A percentile compares a stretch with the other conserved stretches of the same genome.
These are phyloP conservation scores for Fistulifera solaris DNA, from an alignment of 108 stramenopile species.

Conservation along the genomic window DNA sequence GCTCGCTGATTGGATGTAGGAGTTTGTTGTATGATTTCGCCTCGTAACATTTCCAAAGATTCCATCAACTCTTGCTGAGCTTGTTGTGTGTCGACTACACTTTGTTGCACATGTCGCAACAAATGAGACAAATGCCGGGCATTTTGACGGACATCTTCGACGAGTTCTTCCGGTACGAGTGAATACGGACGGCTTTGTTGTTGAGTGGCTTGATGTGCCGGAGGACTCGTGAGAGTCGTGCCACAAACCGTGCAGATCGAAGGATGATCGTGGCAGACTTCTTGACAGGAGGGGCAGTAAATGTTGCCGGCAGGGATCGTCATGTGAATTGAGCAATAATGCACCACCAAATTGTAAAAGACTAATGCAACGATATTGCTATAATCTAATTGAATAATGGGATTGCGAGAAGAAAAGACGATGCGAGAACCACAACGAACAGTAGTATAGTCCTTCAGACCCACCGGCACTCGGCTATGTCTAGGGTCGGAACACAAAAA, in stretches of 20 bases:
- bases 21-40: slow-evolving; percentile 5
- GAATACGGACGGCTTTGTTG: neutral
- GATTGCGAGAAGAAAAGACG: too few species aligned
- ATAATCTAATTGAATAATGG: too few species aligned
- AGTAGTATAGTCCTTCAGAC: too few species aligned
- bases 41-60: slow-evolving; percentile 12
- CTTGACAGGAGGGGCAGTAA: slow-evolving; percentile 42
- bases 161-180: neutral
- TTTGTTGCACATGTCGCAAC: neutral
- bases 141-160: neutral
- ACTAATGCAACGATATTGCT: too few species aligned
- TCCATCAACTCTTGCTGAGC: slow-evolving; percentile 17
- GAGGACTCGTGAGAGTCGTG: slow-evolving; percentile 15
- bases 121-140: neutral
- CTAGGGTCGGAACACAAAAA: too few species aligned
- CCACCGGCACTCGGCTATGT: too few species aligned
- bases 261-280: slow-evolving; percentile 33
- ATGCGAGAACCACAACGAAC: too few species aligned
- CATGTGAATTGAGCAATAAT: neutral
- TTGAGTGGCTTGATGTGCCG: slow-evolving; percentile 1
- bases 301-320: slow-evolving; percentile 17
- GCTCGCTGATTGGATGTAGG: neutral
- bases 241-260: slow-evolving; percentile 46
- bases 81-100: slow-evolving; percentile 9
- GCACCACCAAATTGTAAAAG: too few species aligned